These are phyloP conservation scores for Beauveria medogensis DNA, from an alignment of 2,329 filamentous ascomycete genomes.

Conservation along the genomic window DNA sequence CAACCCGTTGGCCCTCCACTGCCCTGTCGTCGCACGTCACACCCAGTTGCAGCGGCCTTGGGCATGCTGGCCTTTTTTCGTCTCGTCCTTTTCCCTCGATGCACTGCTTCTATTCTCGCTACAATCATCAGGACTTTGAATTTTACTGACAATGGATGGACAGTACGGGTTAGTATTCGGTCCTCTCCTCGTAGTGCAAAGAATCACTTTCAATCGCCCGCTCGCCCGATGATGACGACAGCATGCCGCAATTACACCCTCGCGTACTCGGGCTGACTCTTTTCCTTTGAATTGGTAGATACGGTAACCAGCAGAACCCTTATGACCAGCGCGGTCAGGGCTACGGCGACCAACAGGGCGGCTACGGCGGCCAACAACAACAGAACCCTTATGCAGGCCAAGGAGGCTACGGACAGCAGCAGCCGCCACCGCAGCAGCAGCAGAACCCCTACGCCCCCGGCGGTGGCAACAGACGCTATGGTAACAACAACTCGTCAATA, in stretches of 20 bases:
- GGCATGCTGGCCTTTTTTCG: constrained; percentile 7
- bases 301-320: constrained; percentile 47
- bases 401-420: constrained; percentile 10
- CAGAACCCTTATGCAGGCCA: constrained; percentile 8
- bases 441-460: constrained; percentile 6
- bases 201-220: background rate
- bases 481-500: constrained; percentile 17
- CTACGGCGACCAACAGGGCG: constrained; percentile 6
- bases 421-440: background rate
- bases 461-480: constrained; percentile 16
- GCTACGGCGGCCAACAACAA: constrained; percentile 4
- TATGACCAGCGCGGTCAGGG: constrained; percentile 40
- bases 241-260: background rate
- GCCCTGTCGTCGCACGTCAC: background rate
- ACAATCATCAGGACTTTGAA: background rate
- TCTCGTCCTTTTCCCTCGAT: constrained; percentile 15
- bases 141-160: constrained; percentile 22
- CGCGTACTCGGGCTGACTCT: background rate
- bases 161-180: constrained; percentile 47
- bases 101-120: background rate
- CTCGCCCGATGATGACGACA: background rate
- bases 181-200: background rate
- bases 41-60: background rate
- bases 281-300: constrained; percentile 30
- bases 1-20: constrained; percentile 12